A percentile compares a stretch with the other conserved stretches of the same genome.
Conservation (phyloP, 192 early-diverging fungal genomes). For the Lobosporangium transversale region DNA sequence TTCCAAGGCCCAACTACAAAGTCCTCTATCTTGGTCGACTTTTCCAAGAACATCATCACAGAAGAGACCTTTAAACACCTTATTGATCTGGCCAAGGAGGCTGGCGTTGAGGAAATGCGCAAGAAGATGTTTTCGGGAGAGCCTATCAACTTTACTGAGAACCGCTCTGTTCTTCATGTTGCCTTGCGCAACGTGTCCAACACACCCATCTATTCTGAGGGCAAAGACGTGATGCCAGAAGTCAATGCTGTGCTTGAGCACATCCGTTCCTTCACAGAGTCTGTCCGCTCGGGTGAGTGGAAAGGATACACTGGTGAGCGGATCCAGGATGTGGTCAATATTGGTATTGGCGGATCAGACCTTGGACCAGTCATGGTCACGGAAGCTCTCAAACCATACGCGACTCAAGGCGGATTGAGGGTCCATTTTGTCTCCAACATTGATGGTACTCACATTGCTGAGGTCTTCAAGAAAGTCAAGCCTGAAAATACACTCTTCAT, state of each 20-base stretch:
- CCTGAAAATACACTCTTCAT: conserved; percentile 94
- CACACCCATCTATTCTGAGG: conserved; percentile 86
- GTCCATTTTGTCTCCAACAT: conserved; percentile 98
- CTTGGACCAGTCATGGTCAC: conserved; percentile 99
- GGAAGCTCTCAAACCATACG: conserved; percentile 96
- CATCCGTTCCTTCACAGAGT: conserved; percentile 86
- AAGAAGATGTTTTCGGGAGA: conserved; percentile 95
- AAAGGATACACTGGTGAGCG: conserved; percentile 94
- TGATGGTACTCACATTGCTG: conserved; percentile 97
- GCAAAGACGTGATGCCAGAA: conserved; percentile 93
- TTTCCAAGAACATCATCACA: conserved; percentile 94
- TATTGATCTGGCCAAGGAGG: conserved; percentile 83
- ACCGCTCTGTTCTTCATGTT: conserved; percentile 95
- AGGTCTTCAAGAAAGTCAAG: conserved; percentile 86
- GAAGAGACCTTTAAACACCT: conserved; percentile 84
- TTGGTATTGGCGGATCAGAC: conserved; percentile 99
- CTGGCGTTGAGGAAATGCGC: conserved; percentile 88
- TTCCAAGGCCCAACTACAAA: conserved; percentile 71
- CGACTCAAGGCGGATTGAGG: conserved; percentile 72
- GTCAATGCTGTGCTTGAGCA: conserved; percentile 95
- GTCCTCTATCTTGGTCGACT: conserved; percentile 87
- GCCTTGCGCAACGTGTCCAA: conserved; percentile 92
- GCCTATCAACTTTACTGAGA: conserved; percentile 96
- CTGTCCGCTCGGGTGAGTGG: conserved; percentile 91
- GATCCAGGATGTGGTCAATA: conserved; percentile 97